Base-by-base conservation (phyloP, 352 stramenopile genomes). In the Phytophthora citrophthora region DNA sequence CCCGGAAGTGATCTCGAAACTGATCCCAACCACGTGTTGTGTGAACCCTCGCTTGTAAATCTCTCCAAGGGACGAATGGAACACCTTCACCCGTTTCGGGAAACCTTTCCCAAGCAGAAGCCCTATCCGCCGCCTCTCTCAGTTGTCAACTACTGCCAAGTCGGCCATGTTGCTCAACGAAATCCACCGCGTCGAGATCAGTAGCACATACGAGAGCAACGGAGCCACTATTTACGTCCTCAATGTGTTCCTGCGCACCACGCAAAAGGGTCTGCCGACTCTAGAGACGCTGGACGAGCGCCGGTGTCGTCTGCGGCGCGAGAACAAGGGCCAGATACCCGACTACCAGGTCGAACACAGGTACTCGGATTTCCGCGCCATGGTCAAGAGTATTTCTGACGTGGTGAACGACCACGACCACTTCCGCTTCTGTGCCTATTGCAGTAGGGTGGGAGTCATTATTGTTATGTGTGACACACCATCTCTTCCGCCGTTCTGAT, bases 151-250 rank as follows among this genome's bases (percentile, higher is more conserved):
- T 51, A 75, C 59, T 27, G 72, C 75, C 40, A 85, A 76, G 46
- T 78, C 64, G 34, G 75, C 81, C 9, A 61, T 88, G 59, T 54
- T 71, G 32, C 74, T 91, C 43, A 89, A 91, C 68, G 79, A 89
- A 60, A 79, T 91, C 56, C 70, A 85, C 41, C 68, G 62, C 49
- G 59, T 91, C 16, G 62, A 79, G 34, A 76, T 91, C 43, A 55
- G 41, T 40, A 50, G 51, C 18, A 68, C 73, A 11, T 78, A 74
- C 68, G 64, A 71, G 16, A 39, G 13, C 20, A 70, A 87, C 39
- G 68, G 63, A 50, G 68, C 68, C 27, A 83, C 71, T 3, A 56
- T 89, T 24, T 91, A 88, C 62, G 76, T 83, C 24, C 44, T 89
- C 24, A 64, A 80, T 47, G 62, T 91, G 23, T 77, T 77, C 49